phyloP scores from a whole-genome alignment of 495 filamentous ascomycete species.

The Tuber indicum region DNA sequence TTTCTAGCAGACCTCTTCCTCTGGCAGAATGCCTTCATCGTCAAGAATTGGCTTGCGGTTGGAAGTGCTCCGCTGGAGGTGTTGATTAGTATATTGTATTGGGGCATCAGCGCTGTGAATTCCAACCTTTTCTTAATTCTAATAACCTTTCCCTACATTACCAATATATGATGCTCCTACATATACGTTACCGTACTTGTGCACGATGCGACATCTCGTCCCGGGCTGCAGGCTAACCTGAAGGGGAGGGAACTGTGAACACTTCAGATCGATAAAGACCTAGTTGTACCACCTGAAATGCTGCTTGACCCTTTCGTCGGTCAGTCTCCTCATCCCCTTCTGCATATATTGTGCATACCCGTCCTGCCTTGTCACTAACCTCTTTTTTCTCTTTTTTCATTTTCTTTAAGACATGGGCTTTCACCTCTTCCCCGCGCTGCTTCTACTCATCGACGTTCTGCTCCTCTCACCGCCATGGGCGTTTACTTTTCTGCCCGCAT shows the following conservation, averaged over 20 bases:
- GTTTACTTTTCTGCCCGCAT: slow-evolving; percentile 54
- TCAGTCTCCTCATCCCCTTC: slow-evolving; percentile 15
- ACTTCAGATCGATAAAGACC: slow-evolving; percentile 31
- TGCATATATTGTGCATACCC: not conserved
- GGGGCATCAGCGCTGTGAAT: slow-evolving; percentile 56
- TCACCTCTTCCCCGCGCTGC: slow-evolving; percentile 67
- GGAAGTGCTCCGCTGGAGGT: slow-evolving; percentile 72
- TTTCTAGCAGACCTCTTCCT: slow-evolving; percentile 69
- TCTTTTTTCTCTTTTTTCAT: not conserved
- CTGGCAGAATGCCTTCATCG: slow-evolving; percentile 57
- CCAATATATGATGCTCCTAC: not conserved
- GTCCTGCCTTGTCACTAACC: not conserved
- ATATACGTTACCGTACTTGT: not conserved
- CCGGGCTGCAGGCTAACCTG: not conserved
- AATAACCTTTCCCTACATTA: slow-evolving; percentile 9
- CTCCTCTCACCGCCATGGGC: slow-evolving; percentile 78
- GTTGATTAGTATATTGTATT: slow-evolving; percentile 78
- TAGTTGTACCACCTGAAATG: slow-evolving; percentile 49
- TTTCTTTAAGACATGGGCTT: slow-evolving; percentile 59
- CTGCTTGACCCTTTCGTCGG: slow-evolving; percentile 42
- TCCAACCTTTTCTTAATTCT: slow-evolving; percentile 8
- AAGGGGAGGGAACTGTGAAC: not conserved
- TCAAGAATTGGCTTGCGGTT: slow-evolving; percentile 68
- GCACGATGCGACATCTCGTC: not conserved
- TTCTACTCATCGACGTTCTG: slow-evolving; percentile 65